Evolutionary conservation across 768 basidiomycete species (phyloP), one percentile per base, ranked within the genome.

Genomic region (Pleurotus tuoliensis): DNA sequence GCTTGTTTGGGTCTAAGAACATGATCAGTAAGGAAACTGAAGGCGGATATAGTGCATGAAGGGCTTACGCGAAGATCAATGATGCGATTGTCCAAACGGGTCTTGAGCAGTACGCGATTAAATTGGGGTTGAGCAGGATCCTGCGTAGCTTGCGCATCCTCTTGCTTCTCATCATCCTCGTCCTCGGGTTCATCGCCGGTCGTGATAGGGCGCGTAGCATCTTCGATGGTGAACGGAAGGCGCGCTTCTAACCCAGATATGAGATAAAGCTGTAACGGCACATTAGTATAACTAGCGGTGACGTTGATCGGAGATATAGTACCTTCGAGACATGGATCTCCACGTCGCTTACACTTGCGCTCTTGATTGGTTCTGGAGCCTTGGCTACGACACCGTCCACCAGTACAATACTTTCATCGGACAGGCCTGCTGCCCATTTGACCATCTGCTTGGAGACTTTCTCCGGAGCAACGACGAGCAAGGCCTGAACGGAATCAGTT

Each of bases 391-490:
- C 66, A 39, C 94, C 96, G 71, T 94, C 88, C 4, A 96, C 88
- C 20, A 95, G 82, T 4, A 98, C 88, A 65, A 99, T 94, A 57
- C 88, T 91, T 75, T 99, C 97, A 64, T 82, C 82, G 24, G 87
- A 76, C 49, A 98, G 73, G 22, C 82, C 67, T 16, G 86, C 85
- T 15, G 87, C 83, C 89, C 90, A 98, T 72, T 94, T 97, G 39
- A 94, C 83, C 97, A 99, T 99, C 69, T 96, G 94, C 73, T 95
- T 98, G 59, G 92, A 95, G 24, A 98, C 80, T 64, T 82, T 86
- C 46, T 83, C 88, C 9, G 84, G 81, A 8, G 87, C 75, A 20
- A 90, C 83, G 47, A 77, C 71, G 58, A 96, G 76, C 40, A 98
- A 75, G 37, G 90, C 94, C 69, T 98, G 96, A 7, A 99, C 86